Base-by-base conservation (phyloP, 225 moss, liverwort and hornwort species). In the Polytrichum commune region DNA sequence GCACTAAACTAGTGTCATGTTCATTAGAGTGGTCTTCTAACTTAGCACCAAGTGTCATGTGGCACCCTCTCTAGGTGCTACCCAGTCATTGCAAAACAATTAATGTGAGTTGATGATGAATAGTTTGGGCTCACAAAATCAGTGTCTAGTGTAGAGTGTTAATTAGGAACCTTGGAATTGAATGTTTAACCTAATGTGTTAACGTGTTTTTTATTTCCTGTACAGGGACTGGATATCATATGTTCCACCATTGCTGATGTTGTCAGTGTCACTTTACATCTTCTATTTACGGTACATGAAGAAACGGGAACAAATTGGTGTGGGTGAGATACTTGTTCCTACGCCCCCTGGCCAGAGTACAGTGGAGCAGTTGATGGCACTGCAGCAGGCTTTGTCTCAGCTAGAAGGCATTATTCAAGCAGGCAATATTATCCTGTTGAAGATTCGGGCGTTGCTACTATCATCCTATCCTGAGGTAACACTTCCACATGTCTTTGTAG, bases 321-420 rank as follows among this genome's bases (percentile, higher is more conserved):
- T 82, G 33, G 84, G 88, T 13, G 84, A 92, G 79, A 87, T 98
- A 2, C 82, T 93, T 63, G 88, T 98, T 6, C 82, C 91, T 27
- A 75, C 85, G 30, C 93, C 98, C 27, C 91, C 91, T 74, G 78
- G 95, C 6, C 95, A 95, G 38, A 98, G 79, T 65, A 85, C 94
- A 5, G 88, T 98, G 73, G 92, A 95, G 77, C 90, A 93, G 74
- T 78, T 98, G 46, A 22, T 95, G 32, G 93, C 93, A n/a, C 70
- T 95, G 65, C 98, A 93, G 53, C 95, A 98, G 79, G 93, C 89
- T 60, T 81, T 91, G 70, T 69, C 85, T 32, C 92, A 98, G 76
- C 74, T 89, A 29, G 98, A 98, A 77, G 85, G 9, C 35, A 61
- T 87, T 5, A 77, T 98, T 53, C 92, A 95, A 68, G 77, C 77